Evolutionary conservation across 768 basidiomycete genomes (phyloP).

Genomic region (Amanita subjunquillea): DNA sequence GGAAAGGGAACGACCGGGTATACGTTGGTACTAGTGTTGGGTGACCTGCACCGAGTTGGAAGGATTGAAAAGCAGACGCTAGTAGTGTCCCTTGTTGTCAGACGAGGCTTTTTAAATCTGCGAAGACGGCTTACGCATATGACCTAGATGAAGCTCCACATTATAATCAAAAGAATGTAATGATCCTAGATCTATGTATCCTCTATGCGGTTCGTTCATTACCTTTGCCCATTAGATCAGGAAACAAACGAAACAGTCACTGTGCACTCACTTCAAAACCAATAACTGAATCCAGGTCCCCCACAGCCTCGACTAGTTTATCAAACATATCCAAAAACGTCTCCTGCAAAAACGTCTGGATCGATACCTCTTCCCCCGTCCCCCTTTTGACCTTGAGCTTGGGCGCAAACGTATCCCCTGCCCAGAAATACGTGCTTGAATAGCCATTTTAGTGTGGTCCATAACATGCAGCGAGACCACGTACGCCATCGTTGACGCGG

Average conservation of each 20-base stretch:
- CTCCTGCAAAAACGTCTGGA: conserved; percentile 79
- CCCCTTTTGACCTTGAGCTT: conserved; percentile 46
- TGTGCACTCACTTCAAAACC: conserved; percentile 70
- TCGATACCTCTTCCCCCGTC: conserved; percentile 41
- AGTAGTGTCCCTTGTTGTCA: background rate
- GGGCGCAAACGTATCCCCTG: conserved; percentile 77
- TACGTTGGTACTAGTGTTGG: conserved; percentile 72
- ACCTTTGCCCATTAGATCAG: conserved; percentile 34
- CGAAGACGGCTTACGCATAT: conserved; percentile 47
- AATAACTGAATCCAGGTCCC: conserved; percentile 66
- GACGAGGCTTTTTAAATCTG: background rate
- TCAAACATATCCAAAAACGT: conserved; percentile 75
- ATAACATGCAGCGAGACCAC: conserved; percentile 14
- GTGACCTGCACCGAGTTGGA: conserved; percentile 86
- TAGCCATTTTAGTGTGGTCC: background rate
- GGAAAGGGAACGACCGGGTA: conserved; percentile 82
- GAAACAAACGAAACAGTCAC: background rate
- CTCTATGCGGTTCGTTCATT: conserved; percentile 92
- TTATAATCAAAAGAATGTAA: conserved; percentile 88
- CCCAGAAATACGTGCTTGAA: conserved; percentile 88
- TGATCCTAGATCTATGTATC: conserved; percentile 77
- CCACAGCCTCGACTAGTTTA: conserved; percentile 53
- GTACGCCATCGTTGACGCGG: conserved; percentile 88
- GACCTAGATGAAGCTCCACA: conserved; percentile 81
- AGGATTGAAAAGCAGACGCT: conserved; percentile 84